Evolutionary conservation across 306 rosid species (phyloP).

Genomic region (Purshia tridentata): DNA sequence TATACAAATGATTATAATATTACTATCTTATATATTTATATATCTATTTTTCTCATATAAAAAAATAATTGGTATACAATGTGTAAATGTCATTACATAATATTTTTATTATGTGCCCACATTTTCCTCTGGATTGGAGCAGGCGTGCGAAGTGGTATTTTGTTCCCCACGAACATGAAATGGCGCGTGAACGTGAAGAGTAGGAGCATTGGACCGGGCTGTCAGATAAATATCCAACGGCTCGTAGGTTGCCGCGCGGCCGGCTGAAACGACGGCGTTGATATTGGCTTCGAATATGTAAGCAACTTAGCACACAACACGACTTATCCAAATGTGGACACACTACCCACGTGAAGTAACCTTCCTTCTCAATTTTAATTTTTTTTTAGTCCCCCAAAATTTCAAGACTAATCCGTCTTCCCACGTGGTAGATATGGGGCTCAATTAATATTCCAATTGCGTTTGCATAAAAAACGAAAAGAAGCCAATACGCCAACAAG

Average conservation of each 20-base stretch:
- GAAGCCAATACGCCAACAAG: too few species aligned
- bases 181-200: background rate
- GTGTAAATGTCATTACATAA: too few species aligned
- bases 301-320: too few species aligned
- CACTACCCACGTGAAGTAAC: background rate
- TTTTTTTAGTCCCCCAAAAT: too few species aligned
- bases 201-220: background rate
- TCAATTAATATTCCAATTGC: background rate
- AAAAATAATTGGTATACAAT: too few species aligned
- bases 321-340: background rate
- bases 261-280: conserved; percentile 10
- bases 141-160: background rate
- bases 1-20: too few species aligned
- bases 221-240: background rate
- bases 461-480: too few species aligned
- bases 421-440: background rate
- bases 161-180: background rate
- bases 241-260: conserved; percentile 20
- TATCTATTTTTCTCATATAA: too few species aligned
- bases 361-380: background rate
- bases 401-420: background rate
- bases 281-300: conserved; percentile 15
- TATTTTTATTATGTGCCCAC: too few species aligned
- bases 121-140: too few species aligned
- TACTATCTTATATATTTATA: too few species aligned